A percentile compares a stretch with the other conserved stretches of the same genome.
Conservation (phyloP, 345 rosid species). For the Balakata baccata region DNA sequence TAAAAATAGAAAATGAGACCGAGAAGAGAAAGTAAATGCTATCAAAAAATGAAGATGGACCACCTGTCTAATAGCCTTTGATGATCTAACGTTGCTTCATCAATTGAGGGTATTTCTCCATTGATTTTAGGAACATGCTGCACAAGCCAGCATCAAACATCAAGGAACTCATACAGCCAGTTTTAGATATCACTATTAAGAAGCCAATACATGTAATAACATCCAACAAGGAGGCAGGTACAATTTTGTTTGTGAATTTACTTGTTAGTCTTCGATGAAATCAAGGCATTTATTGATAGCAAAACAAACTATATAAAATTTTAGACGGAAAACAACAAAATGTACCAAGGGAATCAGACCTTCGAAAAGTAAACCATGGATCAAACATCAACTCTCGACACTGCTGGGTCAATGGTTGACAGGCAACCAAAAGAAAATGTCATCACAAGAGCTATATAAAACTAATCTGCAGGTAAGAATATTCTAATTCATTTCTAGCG, state of each 20-base stretch:
- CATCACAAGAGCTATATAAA: neutral
- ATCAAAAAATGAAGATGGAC: constrained; percentile 7
- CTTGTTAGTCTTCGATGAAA: neutral
- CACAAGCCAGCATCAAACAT: constrained; percentile 43
- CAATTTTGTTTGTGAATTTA: neutral
- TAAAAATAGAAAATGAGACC: constrained; percentile 10
- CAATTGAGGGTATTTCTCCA: constrained; percentile 87
- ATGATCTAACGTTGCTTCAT: constrained; percentile 92
- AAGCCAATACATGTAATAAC: neutral
- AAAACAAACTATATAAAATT: neutral
- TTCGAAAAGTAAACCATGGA: neutral
- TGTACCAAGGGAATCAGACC: neutral
- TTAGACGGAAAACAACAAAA: neutral
- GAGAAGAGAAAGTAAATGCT: constrained; percentile 27
- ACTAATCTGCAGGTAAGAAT: neutral
- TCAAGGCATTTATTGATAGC: neutral
- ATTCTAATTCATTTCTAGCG: neutral
- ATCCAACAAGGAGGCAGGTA: neutral
- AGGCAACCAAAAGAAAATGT: neutral
- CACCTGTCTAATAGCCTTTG: constrained; percentile 72
- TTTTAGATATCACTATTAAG: neutral
- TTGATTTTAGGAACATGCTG: constrained; percentile 91
- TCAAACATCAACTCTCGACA: neutral
- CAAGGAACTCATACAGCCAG: neutral
- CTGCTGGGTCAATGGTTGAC: neutral